Evolutionary conservation across 352 stramenopile genomes (phyloP), one percentile per base, ranked within the genome.

Genomic region (Globisporangium nodosum): DNA sequence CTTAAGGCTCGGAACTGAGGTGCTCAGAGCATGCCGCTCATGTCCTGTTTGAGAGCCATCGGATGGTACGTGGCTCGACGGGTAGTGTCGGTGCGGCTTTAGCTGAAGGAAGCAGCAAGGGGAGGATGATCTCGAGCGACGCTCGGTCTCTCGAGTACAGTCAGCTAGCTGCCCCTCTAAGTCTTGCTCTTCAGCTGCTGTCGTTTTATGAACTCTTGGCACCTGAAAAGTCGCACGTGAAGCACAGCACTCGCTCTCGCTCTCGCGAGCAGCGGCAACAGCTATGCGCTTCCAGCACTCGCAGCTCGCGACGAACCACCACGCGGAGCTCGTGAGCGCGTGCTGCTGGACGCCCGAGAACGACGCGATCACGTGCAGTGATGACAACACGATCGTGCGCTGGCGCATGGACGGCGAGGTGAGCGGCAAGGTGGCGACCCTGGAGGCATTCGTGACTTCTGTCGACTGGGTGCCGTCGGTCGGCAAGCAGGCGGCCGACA

Each of bases 271-370:
- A 37, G 33, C 33, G 12, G 35, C 35, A 42, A 9, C 35, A 42
- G 9, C 35, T 16, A 94, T 94, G 85, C 78, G 81, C 57, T 83
- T 94, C 53, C 82, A 94, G 65, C 74, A 90, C 68, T 77, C 79
- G 21, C 85, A 94, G 64, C 64, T 84, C 45, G 59, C 82, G 42
- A 78, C 70, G 43, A 87, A 87, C 61, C 76, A 90, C 59, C 85
- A 94, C 75, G 72, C 68, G 33, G 81, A 94, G 63, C 83, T 94
- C 42, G 85, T 94, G 64, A 90, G 83, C 39, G 75, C 85, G 46
- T 90, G 80, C 56, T 94, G 85, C 66, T 94, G 85, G 85, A 94
- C 85, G 35, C 83, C 85, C n/a, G 81, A 90, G 70, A 94, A 92
- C 67, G 83, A 94, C 55, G 78, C 81, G n/a, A 86, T 92, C 69